A percentile compares a stretch with the other conserved stretches of the same genome.
Evolutionary conservation across 169 alveolate genomes (phyloP).

Genomic region (Ichthyophthirius multifiliis): DNA sequence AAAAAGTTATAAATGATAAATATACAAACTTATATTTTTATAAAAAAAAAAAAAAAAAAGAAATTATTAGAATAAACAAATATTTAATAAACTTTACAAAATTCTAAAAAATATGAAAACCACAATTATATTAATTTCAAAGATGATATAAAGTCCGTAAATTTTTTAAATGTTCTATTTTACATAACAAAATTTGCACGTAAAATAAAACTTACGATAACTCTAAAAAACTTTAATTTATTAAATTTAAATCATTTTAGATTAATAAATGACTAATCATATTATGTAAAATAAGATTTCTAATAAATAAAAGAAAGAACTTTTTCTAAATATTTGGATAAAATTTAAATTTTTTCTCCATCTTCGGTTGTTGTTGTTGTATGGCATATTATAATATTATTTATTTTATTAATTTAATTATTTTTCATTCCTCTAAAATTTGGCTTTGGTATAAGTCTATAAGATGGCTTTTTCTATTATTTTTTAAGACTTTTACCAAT

Average conservation of each 20-base stretch:
- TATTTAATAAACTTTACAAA: no score
- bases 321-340: neutral
- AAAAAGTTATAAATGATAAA: no score
- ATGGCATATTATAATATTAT: neutral
- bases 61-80: no score
- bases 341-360: neutral
- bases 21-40: no score
- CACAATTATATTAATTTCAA: no score
- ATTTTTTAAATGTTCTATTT: constrained; percentile 1
- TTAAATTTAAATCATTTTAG: neutral
- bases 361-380: neutral
- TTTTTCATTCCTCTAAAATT: neutral
- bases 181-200: neutral
- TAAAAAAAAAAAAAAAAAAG: no score
- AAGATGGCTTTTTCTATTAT: neutral
- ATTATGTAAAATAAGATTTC: neutral
- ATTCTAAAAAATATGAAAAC: no score
- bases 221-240: neutral
- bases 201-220: neutral
- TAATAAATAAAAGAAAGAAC: neutral
- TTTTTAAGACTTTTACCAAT: neutral
- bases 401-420: neutral
- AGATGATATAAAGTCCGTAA: neutral
- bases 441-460: neutral
- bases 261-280: neutral